Conservation (phyloP, 169 alveolate species). For the Perkinsus chesapeaki region DNA sequence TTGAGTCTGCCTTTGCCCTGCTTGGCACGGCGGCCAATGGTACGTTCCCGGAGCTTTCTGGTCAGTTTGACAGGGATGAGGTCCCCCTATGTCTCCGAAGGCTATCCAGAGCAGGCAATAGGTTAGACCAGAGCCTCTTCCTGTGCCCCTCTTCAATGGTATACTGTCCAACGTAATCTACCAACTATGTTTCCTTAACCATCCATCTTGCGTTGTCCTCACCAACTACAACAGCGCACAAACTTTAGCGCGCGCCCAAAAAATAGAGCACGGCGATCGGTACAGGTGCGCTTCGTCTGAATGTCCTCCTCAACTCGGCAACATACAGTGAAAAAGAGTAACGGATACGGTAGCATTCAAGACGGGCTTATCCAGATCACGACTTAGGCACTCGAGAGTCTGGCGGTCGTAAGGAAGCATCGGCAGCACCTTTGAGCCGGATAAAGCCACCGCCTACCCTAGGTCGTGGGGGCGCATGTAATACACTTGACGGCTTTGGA, state of each 20-base stretch:
- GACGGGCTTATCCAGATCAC: too few species aligned
- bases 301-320: neutral
- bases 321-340: neutral
- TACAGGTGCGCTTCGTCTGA: neutral
- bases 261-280: neutral
- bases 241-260: neutral
- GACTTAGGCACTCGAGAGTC: neutral
- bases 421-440: neutral
- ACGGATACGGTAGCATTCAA: neutral
- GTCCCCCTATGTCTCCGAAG: neutral
- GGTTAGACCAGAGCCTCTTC: neutral
- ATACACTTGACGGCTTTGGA: neutral
- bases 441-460: neutral
- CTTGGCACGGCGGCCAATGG: neutral
- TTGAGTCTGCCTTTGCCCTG: neutral
- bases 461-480: neutral
- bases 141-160: neutral
- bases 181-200: neutral
- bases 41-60: neutral
- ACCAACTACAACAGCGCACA: neutral
- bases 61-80: neutral
- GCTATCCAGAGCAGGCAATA: neutral
- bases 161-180: neutral
- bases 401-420: neutral
- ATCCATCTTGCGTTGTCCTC: neutral